These are phyloP conservation scores for Ballota nigra DNA, from an alignment of 257 asterid species.

Conservation along the genomic window DNA sequence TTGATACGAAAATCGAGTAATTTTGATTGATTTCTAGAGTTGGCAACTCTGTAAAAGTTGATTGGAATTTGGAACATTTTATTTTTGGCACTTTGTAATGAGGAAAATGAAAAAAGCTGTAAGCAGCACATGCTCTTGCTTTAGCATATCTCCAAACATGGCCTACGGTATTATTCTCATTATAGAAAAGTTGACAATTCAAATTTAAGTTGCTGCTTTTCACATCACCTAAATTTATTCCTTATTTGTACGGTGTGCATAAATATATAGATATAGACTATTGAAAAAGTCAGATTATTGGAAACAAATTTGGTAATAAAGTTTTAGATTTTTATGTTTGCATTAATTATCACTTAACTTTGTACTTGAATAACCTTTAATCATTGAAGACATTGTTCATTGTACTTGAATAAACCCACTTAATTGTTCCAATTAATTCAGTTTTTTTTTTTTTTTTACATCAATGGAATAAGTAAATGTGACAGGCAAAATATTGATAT, in stretches of 20 bases:
- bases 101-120: slow-evolving; percentile 10
- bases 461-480: neutral
- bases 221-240: neutral
- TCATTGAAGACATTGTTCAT: neutral
- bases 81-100: slow-evolving; percentile 20
- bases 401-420: neutral
- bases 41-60: neutral
- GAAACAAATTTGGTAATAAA: no score
- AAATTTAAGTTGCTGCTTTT: neutral
- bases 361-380: neutral
- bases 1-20: no score
- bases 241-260: neutral
- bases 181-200: slow-evolving; percentile 7
- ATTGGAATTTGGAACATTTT: slow-evolving; percentile 18
- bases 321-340: no score
- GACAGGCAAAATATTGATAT: neutral
- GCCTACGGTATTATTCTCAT: slow-evolving; percentile 6
- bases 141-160: slow-evolving; percentile 17
- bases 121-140: slow-evolving; percentile 25
- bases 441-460: neutral
- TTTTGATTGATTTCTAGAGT: no score
- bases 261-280: neutral
- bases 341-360: neutral
- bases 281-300: neutral
- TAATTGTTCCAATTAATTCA: neutral